Percentiles rank a stretch among this genome's conserved stretches.
phyloP scores from a whole-genome alignment of 306 rosid species.

The Potentilla sterilis region DNA sequence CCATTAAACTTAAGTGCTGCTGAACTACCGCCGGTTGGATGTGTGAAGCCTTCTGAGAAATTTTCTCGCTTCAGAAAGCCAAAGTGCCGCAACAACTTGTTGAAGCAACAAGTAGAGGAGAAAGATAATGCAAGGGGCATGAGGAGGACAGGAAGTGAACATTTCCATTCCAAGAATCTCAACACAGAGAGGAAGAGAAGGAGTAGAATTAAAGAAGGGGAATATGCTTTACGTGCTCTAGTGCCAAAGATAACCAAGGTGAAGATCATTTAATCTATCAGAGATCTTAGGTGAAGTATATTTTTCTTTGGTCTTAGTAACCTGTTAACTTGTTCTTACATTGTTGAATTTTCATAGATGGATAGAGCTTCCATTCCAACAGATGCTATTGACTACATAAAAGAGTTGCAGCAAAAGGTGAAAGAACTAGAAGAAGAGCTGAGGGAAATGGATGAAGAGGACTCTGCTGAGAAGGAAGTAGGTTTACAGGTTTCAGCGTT shows the following conservation, averaged over 20 bases:
- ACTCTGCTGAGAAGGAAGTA: slow-evolving; percentile 27
- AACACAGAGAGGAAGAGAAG: slow-evolving; percentile 82
- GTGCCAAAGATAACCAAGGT: slow-evolving; percentile 92
- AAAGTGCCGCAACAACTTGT: slow-evolving; percentile 22
- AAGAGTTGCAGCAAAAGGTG: slow-evolving; percentile 50
- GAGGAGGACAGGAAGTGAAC: slow-evolving; percentile 33
- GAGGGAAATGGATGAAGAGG: slow-evolving; percentile 45
- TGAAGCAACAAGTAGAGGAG: slow-evolving; percentile 32
- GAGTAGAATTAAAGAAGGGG: slow-evolving; percentile 50
- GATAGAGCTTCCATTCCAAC: slow-evolving; percentile 58
- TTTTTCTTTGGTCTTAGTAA: slow-evolving; percentile 12
- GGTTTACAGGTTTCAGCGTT: slow-evolving; percentile 18
- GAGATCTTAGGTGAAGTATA: neutral
- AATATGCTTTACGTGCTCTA: slow-evolving; percentile 57
- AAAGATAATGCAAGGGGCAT: slow-evolving; percentile 26
- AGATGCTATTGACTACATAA: slow-evolving; percentile 68
- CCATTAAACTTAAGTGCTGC: slow-evolving; percentile 35
- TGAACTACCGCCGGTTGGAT: slow-evolving; percentile 20
- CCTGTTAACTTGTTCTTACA: slow-evolving; percentile 3
- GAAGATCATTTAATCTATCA: neutral
- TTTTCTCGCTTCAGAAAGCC: slow-evolving; percentile 23
- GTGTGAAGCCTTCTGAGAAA: slow-evolving; percentile 23
- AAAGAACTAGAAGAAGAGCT: slow-evolving; percentile 50
- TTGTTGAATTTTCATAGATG: slow-evolving; percentile 52
- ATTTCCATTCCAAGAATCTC: slow-evolving; percentile 62